phyloP scores from a whole-genome alignment of 306 rosid species.

The Trichosanthes truncata region DNA sequence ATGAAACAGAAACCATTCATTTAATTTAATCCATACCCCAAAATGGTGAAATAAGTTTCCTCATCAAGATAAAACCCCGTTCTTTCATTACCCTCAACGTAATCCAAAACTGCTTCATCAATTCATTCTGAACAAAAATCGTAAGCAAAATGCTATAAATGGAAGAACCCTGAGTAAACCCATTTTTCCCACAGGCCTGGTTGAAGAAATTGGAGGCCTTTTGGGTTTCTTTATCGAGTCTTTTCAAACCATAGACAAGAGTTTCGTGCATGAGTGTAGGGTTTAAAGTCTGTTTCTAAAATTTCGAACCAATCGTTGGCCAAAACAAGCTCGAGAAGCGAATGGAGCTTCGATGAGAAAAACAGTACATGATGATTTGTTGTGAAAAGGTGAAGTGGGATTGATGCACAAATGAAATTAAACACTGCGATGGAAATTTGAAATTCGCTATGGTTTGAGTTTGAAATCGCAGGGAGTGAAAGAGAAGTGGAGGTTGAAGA shows the following conservation, averaged over 20 bases:
- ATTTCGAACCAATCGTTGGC: conserved; percentile 59
- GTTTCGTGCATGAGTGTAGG: conserved; percentile 51
- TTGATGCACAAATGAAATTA: no score
- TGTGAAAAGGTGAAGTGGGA: conserved; percentile 13
- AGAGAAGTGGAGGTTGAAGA: no score
- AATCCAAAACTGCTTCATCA: conserved; percentile 61
- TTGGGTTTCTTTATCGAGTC: conserved; percentile 40
- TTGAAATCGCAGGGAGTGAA: no score
- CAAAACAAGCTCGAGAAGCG: conserved; percentile 41
- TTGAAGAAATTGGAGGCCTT: conserved; percentile 62
- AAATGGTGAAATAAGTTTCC: conserved; percentile 36
- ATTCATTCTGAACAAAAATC: conserved; percentile 32
- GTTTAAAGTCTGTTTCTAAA: conserved; percentile 32
- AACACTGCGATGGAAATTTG: no score
- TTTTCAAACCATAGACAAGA: conserved; percentile 52
- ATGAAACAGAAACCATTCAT: no score
- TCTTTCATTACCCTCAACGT: conserved; percentile 46
- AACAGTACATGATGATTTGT: conserved; percentile 21
- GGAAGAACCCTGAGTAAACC: conserved; percentile 50
- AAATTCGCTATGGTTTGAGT: no score
- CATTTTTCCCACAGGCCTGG: conserved; percentile 47
- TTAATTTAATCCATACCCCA: no score
- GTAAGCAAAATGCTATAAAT: conserved; percentile 52
- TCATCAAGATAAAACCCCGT: conserved; percentile 51
- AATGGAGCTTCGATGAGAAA: conserved; percentile 54